Percentiles rank a stretch among this genome's conserved stretches.
Conservation (phyloP, 805 yeast species). For the Schizosaccharomyces osmophilus region DNA sequence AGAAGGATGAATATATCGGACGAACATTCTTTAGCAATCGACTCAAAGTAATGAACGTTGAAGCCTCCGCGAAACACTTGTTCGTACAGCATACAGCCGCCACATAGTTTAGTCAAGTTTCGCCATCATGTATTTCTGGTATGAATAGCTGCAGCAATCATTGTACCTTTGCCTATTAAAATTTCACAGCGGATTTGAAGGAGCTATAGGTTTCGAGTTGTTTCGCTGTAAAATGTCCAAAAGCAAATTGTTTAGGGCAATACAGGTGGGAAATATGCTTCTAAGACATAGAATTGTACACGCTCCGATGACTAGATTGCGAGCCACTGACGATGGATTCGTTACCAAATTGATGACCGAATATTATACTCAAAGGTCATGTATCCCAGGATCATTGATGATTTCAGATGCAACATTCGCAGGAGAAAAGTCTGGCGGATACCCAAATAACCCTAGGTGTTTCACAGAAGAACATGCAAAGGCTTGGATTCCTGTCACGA, state of each 20-base stretch:
- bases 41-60: too few relatives aligned
- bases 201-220: too few relatives aligned
- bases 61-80: too few relatives aligned
- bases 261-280: constrained; percentile 11
- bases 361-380: constrained; percentile 33
- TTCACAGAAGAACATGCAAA: constrained; percentile 67
- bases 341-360: constrained; percentile 20
- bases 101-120: too few relatives aligned
- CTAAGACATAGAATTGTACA: constrained; percentile 20
- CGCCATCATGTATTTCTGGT: too few relatives aligned
- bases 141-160: too few relatives aligned
- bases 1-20: too few relatives aligned
- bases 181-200: too few relatives aligned
- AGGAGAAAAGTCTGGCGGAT: constrained; percentile 18
- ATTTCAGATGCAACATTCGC: constrained; percentile 36
- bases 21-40: too few relatives aligned
- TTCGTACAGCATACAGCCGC: too few relatives aligned
- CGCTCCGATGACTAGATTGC: constrained; percentile 28
- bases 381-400: constrained; percentile 30
- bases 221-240: too few relatives aligned
- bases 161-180: too few relatives aligned
- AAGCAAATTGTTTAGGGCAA: constrained; percentile 8
- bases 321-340: constrained; percentile 12
- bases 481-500: constrained; percentile 38
- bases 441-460: constrained; percentile 16